A percentile compares a stretch with the other conserved stretches of the same genome.
Conservation (phyloP, 163 green algal species). For the Coccomyxa subellipsoidea region DNA sequence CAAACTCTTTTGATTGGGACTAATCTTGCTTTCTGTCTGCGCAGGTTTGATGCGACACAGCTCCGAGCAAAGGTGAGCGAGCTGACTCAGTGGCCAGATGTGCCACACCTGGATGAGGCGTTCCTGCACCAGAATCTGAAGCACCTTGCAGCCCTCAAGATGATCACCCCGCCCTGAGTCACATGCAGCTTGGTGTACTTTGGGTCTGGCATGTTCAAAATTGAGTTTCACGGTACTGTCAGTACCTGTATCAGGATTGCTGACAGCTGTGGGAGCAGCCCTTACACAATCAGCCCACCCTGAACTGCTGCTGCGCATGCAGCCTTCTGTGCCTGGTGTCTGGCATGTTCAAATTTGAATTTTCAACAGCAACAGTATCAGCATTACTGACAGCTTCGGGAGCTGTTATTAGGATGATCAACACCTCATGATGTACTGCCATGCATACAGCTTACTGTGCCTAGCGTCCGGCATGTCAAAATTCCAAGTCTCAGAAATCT, state of each 20-base stretch:
- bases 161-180: neutral
- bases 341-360: too few relatives aligned
- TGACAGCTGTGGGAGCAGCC: neutral
- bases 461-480: too few relatives aligned
- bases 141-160: neutral
- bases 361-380: too few relatives aligned
- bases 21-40: neutral
- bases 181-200: neutral
- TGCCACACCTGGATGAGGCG: neutral
- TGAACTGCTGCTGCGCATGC: too few relatives aligned
- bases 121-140: neutral
- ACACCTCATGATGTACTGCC: too few relatives aligned
- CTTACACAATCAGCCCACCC: too few relatives aligned
- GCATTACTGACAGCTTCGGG: too few relatives aligned
- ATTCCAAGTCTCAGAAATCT: too few relatives aligned
- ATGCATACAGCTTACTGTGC: too few relatives aligned
- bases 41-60: slow-evolving; percentile 3
- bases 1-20: too few relatives aligned
- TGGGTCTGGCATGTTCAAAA: neutral
- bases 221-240: neutral
- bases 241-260: neutral
- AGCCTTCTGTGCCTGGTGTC: too few relatives aligned
- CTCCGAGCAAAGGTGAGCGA: neutral
- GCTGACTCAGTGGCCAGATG: neutral
- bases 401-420: too few relatives aligned